A percentile compares a stretch with the other conserved stretches of the same genome.
Conservation (phyloP, 2,329 filamentous ascomycete species). For the Xylaria sp. region DNA sequence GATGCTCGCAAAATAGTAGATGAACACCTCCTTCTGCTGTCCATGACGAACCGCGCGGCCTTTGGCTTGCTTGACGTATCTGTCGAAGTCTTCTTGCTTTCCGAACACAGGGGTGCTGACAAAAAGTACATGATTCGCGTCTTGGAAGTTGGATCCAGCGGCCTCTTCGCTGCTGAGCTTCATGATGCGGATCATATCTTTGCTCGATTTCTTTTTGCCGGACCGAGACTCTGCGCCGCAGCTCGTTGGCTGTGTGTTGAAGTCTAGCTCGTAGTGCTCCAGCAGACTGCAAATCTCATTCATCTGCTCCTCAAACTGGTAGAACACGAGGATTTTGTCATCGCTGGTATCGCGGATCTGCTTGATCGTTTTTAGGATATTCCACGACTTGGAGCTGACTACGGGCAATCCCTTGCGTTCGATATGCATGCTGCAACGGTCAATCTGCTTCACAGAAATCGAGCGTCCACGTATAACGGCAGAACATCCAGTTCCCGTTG, state of each 20-base stretch:
- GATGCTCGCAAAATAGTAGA: slow-evolving; percentile 38
- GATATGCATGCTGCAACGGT: slow-evolving; percentile 1
- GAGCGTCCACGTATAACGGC: slow-evolving; percentile 8
- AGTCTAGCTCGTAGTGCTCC: slow-evolving; percentile 10
- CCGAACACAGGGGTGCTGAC: slow-evolving; percentile 32
- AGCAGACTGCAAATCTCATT: slow-evolving; percentile 25
- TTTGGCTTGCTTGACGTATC: slow-evolving; percentile 37
- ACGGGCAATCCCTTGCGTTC: background rate
- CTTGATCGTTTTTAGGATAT: slow-evolving; percentile 20
- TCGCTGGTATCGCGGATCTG: slow-evolving; percentile 6
- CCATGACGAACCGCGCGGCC: slow-evolving; percentile 38
- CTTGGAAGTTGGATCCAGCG: slow-evolving; percentile 39
- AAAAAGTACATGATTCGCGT: slow-evolving; percentile 41
- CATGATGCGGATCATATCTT: slow-evolving; percentile 32
- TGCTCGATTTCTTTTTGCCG: background rate
- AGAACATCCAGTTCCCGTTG: slow-evolving; percentile 9
- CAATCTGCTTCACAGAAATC: slow-evolving; percentile 13
- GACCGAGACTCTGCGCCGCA: background rate
- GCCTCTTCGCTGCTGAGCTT: slow-evolving; percentile 36
- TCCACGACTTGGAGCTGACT: slow-evolving; percentile 25
- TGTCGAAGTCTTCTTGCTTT: slow-evolving; percentile 32
- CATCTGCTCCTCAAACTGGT: slow-evolving; percentile 32
- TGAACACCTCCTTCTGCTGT: slow-evolving; percentile 34
- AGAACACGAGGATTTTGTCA: slow-evolving; percentile 36
- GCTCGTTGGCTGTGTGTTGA: slow-evolving; percentile 5